These are phyloP conservation scores for Fusarium tanahbumbuense DNA, from an alignment of 2,329 filamentous ascomycete species.

Conservation along the genomic window DNA sequence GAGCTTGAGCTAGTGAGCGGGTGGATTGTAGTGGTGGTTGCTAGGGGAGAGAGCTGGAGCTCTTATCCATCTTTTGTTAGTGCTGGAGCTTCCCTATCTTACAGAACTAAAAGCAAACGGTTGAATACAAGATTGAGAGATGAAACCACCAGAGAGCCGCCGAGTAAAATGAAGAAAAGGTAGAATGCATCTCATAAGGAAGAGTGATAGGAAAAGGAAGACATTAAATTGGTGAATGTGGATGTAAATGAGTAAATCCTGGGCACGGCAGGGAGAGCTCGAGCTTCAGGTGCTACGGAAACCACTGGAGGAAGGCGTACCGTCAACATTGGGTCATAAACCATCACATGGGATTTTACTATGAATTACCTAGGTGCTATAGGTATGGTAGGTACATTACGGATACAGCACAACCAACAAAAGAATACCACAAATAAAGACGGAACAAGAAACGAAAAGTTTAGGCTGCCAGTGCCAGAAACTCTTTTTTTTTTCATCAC, in stretches of 20 bases:
- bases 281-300: constrained; percentile 14
- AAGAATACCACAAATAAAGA: constrained; percentile 3
- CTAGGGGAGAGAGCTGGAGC: constrained; percentile 5
- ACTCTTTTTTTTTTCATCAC: not conserved
- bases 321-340: constrained; percentile 3
- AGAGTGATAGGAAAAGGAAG: constrained; percentile 13
- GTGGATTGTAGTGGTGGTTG: constrained; percentile 19
- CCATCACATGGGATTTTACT: not conserved
- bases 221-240: not conserved
- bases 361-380: not conserved
- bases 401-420: not conserved
- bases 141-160: not conserved
- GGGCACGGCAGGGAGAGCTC: constrained; percentile 3
- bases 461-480: not conserved
- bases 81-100: not conserved
- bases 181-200: not conserved
- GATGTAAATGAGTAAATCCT: constrained; percentile 13
- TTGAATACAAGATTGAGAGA: not conserved
- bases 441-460: not conserved
- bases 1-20: constrained; percentile 12
- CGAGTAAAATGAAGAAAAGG: not conserved
- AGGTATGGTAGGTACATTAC: not conserved
- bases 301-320: constrained; percentile 13
- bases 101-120: not conserved
- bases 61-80: not conserved